Conservation (phyloP, 805 yeast species). For the Candida coquimbonensis region DNA sequence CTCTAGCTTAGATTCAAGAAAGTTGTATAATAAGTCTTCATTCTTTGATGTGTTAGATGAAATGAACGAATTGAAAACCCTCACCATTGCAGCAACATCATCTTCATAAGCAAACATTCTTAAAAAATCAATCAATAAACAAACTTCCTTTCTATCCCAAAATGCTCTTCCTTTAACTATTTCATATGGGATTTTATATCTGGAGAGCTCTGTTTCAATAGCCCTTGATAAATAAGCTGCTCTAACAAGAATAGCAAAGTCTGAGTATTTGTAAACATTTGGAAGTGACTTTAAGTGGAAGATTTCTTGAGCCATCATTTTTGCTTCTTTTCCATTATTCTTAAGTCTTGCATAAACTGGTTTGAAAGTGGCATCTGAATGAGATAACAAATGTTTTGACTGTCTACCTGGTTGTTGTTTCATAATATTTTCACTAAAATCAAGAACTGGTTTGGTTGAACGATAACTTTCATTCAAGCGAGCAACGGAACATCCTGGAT, state of each 20-base stretch:
- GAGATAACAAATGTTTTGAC: constrained; percentile 40
- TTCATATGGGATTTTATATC: constrained; percentile 51
- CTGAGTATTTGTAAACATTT: constrained; percentile 40
- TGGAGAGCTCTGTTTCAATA: constrained; percentile 58
- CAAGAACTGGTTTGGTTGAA: constrained; percentile 62
- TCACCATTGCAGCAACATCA: constrained; percentile 53
- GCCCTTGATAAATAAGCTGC: constrained; percentile 52
- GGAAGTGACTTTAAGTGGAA: constrained; percentile 39
- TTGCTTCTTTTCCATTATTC: constrained; percentile 48
- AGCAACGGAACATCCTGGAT: constrained; percentile 31
- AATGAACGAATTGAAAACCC: constrained; percentile 33
- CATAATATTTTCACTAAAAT: constrained; percentile 60
- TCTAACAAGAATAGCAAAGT: constrained; percentile 68
- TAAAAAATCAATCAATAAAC: constrained; percentile 54
- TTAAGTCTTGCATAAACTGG: constrained; percentile 39
- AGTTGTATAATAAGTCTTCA: too few relatives aligned
- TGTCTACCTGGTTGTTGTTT: constrained; percentile 46
- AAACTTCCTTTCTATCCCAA: constrained; percentile 72
- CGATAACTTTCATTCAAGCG: constrained; percentile 69
- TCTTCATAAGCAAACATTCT: constrained; percentile 50
- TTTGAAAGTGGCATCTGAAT: constrained; percentile 33
- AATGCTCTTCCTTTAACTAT: constrained; percentile 71
- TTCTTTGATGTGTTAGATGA: too few relatives aligned
- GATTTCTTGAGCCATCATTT: constrained; percentile 51
- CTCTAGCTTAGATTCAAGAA: constrained; percentile 1